Percentiles rank a stretch among this genome's conserved stretches.
phyloP scores from a whole-genome alignment of 108 stramenopile species.

The Conticribra weissflogii region DNA sequence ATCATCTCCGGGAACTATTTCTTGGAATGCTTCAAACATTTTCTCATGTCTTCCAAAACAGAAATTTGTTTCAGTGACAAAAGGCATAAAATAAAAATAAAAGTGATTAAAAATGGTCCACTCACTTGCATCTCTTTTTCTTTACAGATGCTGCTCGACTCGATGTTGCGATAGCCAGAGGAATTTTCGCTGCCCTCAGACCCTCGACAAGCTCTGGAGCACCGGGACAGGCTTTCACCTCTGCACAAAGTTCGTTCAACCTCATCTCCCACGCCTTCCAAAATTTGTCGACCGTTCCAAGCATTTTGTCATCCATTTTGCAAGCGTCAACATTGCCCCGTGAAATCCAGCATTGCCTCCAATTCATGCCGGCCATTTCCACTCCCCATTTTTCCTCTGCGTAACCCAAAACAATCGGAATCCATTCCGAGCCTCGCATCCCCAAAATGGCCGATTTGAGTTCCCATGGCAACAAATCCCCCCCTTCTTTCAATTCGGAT shows the following conservation, averaged over 20 bases:
- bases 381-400: slow-evolving; percentile 60
- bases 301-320: slow-evolving; percentile 14
- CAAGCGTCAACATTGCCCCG: slow-evolving; percentile 2
- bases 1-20: slow-evolving; percentile 77
- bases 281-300: slow-evolving; percentile 25
- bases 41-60: slow-evolving; percentile 39
- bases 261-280: slow-evolving; percentile 69
- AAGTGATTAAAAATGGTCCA: not conserved
- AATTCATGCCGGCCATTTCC: slow-evolving; percentile 31
- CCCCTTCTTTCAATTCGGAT: slow-evolving; percentile 16
- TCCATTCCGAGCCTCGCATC: slow-evolving; percentile 78
- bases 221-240: slow-evolving; percentile 67
- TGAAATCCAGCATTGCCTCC: slow-evolving; percentile 26
- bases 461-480: slow-evolving; percentile 70
- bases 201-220: slow-evolving; percentile 62
- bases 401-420: slow-evolving; percentile 69
- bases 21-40: slow-evolving; percentile 62
- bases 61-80: too few relatives aligned
- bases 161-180: slow-evolving; percentile 81
- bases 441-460: slow-evolving; percentile 75
- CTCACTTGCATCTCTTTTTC: slow-evolving; percentile 56
- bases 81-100: too few relatives aligned
- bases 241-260: slow-evolving; percentile 59
- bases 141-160: slow-evolving; percentile 61
- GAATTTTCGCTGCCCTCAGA: slow-evolving; percentile 40